Base-by-base conservation (phyloP, 306 rosid genomes). In the Pueraria montana region DNA sequence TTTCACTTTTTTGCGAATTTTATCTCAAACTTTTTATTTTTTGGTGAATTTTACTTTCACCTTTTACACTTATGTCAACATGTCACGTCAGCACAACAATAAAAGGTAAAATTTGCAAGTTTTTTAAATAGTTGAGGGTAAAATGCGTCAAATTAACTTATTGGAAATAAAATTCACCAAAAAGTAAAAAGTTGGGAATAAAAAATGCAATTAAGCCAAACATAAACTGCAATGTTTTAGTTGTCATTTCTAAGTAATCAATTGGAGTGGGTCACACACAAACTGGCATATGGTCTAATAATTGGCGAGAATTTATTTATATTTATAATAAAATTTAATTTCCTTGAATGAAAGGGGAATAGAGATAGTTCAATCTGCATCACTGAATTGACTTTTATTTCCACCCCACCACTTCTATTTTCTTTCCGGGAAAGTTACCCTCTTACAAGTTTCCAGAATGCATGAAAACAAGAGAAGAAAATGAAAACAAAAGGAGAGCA, bases 301-400 rank as follows among this genome's bases (percentile, higher is more conserved):
- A 59, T 72, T 4, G 16, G 63, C 30, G 49, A 80, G 40, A 36
- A 36, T 36, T 36, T 36, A 36, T 36, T 36, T 36, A 36, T 36
- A 80, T 27, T 26, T 38, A 55, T 49, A 32, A 11, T 38, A 9
- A 69, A 6, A 48, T 79, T 67, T 53, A n/a, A n/a, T n/a, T 32
- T 34, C 43, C 56, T 42, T 40, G 36, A 21, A 48, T 26, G 66
- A 23, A n/a, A 27, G 43, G 16, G 56, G 23, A 40, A 40, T 42
- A 23, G 5, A 59, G 80, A 58, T 38, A 40, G 70, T 76, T 76
- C 70, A 40, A 40, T 75, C 69, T 23, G 55, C 55, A 58, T 55
- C 26, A 3, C 43, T 42, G 56, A 7, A 38, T 38, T 75, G 56
- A 76, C 56, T 58, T 27, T 40, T 69, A 21, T 8, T 20, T 38